Percentiles rank a stretch among this genome's conserved stretches.
These are phyloP conservation scores for Gossypium gossypioides DNA, from an alignment of 441 rosid genomes.

Conservation along the genomic window DNA sequence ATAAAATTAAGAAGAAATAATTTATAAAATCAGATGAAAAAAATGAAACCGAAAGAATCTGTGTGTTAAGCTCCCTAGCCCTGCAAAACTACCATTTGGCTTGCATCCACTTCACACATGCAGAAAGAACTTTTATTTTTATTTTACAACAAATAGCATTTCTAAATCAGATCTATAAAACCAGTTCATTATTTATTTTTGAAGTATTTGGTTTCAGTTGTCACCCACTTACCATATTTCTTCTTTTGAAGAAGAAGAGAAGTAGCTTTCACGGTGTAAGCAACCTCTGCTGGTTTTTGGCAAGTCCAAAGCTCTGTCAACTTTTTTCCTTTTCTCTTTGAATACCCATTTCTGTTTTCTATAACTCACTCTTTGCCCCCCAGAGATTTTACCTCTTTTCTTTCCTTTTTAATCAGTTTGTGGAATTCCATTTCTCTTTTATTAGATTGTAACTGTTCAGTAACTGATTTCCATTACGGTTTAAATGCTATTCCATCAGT, in stretches of 20 bases:
- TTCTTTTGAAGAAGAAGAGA: constrained; percentile 1
- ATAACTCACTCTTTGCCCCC: not conserved
- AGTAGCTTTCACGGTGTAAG: constrained; percentile 30
- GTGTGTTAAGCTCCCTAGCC: not conserved
- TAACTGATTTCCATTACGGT: not conserved
- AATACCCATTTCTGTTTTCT: not conserved
- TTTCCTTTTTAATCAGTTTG: constrained; percentile 4
- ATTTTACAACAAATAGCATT: not conserved
- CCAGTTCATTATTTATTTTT: not conserved
- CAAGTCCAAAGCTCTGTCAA: constrained; percentile 23
- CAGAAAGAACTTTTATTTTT: not conserved
- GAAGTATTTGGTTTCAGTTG: not conserved
- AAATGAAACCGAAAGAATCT: too few species aligned
- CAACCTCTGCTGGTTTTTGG: constrained; percentile 17
- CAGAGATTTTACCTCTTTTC: constrained; percentile 10
- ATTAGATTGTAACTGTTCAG: not conserved
- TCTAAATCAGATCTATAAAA: constrained; percentile 12
- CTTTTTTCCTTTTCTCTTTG: constrained; percentile 14
- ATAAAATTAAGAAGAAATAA: too few species aligned
- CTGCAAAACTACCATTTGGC: not conserved
- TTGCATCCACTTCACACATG: not conserved
- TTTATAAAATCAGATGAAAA: too few species aligned
- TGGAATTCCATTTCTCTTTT: constrained; percentile 7
- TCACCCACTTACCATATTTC: constrained; percentile 9
- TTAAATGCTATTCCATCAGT: not conserved